A percentile compares a stretch with the other conserved stretches of the same genome.
phyloP scores from a whole-genome alignment of 768 basidiomycete genomes.

The Chiua virens region DNA sequence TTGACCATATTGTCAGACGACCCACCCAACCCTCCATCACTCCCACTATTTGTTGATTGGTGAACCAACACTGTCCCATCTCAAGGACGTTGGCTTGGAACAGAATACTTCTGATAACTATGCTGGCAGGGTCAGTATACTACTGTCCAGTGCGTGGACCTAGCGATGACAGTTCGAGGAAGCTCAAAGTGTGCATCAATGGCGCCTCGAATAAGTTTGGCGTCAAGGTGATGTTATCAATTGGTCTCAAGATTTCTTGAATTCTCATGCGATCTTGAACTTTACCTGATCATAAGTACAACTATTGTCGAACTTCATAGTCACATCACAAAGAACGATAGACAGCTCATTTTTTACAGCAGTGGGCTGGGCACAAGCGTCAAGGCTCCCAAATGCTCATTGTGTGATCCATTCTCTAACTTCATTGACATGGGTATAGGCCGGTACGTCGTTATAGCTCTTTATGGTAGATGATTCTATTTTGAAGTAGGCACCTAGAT shows the following conservation, averaged over 20 bases:
- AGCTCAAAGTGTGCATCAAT: too few relatives aligned
- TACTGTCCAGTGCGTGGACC: too few relatives aligned
- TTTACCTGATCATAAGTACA: constrained; percentile 31
- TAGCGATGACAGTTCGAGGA: too few relatives aligned
- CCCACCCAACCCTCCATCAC: too few relatives aligned
- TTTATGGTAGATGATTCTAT: not conserved
- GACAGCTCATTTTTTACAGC: constrained; percentile 40
- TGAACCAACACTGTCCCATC: too few relatives aligned
- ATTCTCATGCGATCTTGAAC: not conserved
- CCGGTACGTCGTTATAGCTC: constrained; percentile 24
- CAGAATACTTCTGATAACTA: too few relatives aligned
- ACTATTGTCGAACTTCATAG: constrained; percentile 42
- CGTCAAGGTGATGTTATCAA: constrained; percentile 23
- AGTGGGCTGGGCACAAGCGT: constrained; percentile 41
- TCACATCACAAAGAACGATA: constrained; percentile 32
- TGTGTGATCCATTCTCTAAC: constrained; percentile 21
- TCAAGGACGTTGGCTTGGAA: too few relatives aligned
- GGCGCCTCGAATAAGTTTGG: too few relatives aligned
- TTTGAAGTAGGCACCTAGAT: constrained; percentile 35
- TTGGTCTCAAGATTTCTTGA: not conserved
- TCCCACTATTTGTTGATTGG: too few relatives aligned
- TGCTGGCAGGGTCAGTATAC: too few relatives aligned
- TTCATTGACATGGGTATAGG: constrained; percentile 38
- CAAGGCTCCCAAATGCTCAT: constrained; percentile 18
- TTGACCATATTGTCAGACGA: too few relatives aligned